phyloP scores from a whole-genome alignment of 768 basidiomycete genomes.

The Kwoniella mangroviensis region DNA sequence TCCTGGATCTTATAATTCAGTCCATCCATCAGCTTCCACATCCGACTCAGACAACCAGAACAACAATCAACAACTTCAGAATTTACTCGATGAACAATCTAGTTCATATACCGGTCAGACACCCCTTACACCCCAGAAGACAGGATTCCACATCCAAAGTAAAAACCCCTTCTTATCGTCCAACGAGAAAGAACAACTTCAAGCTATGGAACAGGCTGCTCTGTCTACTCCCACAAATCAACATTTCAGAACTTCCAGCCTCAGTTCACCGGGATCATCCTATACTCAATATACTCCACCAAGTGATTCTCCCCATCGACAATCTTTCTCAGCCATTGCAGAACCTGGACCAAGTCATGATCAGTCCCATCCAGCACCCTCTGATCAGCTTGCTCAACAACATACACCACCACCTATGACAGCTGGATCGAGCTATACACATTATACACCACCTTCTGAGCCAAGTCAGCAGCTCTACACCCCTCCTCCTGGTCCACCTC shows the following conservation, averaged over 20 bases:
- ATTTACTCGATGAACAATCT: constrained; percentile 18
- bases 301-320: not conserved
- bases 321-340: constrained; percentile 1
- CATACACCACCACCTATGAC: not conserved
- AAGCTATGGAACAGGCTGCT: constrained; percentile 15
- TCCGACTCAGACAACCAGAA: not conserved
- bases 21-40: not conserved
- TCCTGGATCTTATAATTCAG: constrained; percentile 21
- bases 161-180: constrained; percentile 53
- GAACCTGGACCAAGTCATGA: not conserved
- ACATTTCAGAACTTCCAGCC: constrained; percentile 8
- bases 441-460: constrained; percentile 4
- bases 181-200: constrained; percentile 31
- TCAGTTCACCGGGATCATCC: constrained; percentile 7
- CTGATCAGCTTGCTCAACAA: not conserved
- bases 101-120: not conserved
- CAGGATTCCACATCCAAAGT: constrained; percentile 39
- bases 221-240: constrained; percentile 3
- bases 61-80: not conserved
- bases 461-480: constrained; percentile 13
- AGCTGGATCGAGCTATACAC: constrained; percentile 14
- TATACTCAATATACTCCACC: constrained; percentile 15
- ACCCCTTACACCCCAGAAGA: constrained; percentile 33
- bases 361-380: not conserved
- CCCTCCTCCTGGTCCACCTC: constrained; percentile 40